Conservation (phyloP, 1,284 basidiomycete genomes). For the Peniophora sp. region DNA sequence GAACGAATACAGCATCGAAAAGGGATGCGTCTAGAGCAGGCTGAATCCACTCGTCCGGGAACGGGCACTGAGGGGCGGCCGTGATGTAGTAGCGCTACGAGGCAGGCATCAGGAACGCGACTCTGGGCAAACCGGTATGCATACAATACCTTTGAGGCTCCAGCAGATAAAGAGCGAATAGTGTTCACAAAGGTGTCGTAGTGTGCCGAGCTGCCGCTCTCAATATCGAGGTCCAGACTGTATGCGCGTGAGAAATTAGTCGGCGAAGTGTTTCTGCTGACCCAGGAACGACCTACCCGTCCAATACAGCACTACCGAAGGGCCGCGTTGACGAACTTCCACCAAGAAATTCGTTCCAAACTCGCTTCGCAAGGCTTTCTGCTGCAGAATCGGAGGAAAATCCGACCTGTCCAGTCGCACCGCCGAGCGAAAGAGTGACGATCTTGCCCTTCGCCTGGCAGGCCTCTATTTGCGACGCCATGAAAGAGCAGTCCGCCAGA, state of each 20-base stretch:
- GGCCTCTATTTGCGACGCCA: conserved; percentile 43
- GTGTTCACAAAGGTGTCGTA: conserved; percentile 48
- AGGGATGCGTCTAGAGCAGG: conserved; percentile 38
- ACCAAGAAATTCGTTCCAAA: conserved; percentile 61
- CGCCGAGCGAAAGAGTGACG: conserved; percentile 54
- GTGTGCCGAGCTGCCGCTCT: conserved; percentile 44
- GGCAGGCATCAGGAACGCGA: neutral
- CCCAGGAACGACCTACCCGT: conserved; percentile 35
- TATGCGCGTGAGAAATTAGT: neutral
- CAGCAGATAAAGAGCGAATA: conserved; percentile 34
- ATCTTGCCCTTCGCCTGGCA: conserved; percentile 61
- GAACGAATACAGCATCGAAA: conserved; percentile 57
- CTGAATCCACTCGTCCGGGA: conserved; percentile 49
- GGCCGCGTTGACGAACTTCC: conserved; percentile 36
- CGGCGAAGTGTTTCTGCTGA: too few relatives aligned
- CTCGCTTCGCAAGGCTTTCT: conserved; percentile 40
- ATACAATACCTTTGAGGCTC: conserved; percentile 29
- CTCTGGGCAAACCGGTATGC: too few relatives aligned
- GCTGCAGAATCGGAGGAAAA: conserved; percentile 47
- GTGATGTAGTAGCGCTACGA: conserved; percentile 42
- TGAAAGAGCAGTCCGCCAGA: conserved; percentile 44
- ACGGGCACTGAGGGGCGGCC: conserved; percentile 53
- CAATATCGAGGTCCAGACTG: conserved; percentile 60
- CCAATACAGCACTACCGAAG: conserved; percentile 52
- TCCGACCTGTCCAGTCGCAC: conserved; percentile 42